Percentiles rank a stretch among this genome's conserved stretches.
phyloP scores from a whole-genome alignment of 345 rosid species.

The Melaleuca quinquenervia region DNA sequence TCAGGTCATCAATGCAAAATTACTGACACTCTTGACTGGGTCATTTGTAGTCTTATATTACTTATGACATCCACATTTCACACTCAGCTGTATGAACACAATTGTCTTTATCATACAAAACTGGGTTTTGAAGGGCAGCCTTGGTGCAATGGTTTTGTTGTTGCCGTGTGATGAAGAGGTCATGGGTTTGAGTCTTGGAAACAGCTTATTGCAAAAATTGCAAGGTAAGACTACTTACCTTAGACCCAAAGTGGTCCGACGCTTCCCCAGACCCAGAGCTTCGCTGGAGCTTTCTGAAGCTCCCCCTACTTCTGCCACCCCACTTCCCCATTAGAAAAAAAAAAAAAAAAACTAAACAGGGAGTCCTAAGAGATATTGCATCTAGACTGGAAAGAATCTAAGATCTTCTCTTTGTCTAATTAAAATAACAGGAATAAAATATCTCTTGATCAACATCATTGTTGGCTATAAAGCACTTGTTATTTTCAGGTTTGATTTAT shows the following conservation, averaged over 20 bases:
- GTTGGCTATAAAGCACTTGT: not conserved
- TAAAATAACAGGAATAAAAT: not conserved
- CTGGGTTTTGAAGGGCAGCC: not conserved
- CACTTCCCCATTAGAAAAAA: not conserved
- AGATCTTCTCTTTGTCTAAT: not conserved
- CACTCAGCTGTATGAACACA: not conserved
- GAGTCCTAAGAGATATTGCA: not conserved
- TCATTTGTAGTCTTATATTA: not conserved
- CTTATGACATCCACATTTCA: not conserved
- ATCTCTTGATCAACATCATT: not conserved
- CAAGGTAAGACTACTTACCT: not conserved
- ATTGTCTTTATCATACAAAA: not conserved
- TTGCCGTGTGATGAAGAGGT: not conserved
- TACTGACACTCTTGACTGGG: not conserved
- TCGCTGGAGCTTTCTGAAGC: not conserved
- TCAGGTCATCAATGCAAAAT: not conserved
- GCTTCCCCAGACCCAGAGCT: not conserved
- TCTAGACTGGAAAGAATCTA: not conserved
- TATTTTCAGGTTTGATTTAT: not conserved
- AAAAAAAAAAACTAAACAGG: not conserved
- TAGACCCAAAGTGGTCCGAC: not conserved
- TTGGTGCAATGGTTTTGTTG: not conserved
- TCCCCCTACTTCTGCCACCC: too few species aligned
- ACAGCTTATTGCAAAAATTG: not conserved
- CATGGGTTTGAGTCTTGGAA: not conserved